These are phyloP conservation scores for Sanghuangporus sanghuang DNA, from an alignment of 1,284 basidiomycete species.

Conservation along the genomic window DNA sequence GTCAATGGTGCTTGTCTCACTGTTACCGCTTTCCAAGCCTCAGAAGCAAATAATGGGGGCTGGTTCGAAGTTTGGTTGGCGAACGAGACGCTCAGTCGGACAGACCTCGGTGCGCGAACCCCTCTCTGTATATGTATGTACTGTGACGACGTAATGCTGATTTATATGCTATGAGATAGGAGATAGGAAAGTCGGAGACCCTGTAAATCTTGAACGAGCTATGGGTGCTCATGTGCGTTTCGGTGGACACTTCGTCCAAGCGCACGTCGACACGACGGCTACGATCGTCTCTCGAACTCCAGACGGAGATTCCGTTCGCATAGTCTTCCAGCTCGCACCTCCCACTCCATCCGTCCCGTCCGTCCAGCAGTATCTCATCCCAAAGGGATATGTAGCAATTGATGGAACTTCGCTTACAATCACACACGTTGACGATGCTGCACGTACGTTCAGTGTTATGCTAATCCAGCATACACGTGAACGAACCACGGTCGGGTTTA, in stretches of 20 bases:
- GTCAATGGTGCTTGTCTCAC: slow-evolving; percentile 83
- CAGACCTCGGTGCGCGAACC: slow-evolving; percentile 72
- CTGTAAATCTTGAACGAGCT: slow-evolving; percentile 91
- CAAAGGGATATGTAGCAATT: slow-evolving; percentile 95
- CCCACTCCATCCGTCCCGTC: slow-evolving; percentile 56
- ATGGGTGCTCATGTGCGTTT: slow-evolving; percentile 91
- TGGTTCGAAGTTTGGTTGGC: slow-evolving; percentile 94
- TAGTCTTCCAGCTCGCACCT: slow-evolving; percentile 73
- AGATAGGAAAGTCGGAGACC: slow-evolving; percentile 72
- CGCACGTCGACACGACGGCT: slow-evolving; percentile 90
- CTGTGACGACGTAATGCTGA: not conserved
- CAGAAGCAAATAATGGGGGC: slow-evolving; percentile 46
- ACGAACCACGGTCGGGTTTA: slow-evolving; percentile 79
- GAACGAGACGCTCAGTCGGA: slow-evolving; percentile 90
- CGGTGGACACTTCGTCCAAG: slow-evolving; percentile 98
- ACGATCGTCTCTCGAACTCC: slow-evolving; percentile 58
- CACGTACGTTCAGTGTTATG: slow-evolving; percentile 85
- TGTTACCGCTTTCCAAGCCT: slow-evolving; percentile 74
- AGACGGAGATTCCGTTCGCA: slow-evolving; percentile 87
- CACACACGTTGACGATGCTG: slow-evolving; percentile 73
- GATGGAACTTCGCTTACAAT: slow-evolving; percentile 94
- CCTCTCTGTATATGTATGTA: not conserved
- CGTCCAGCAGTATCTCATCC: slow-evolving; percentile 80
- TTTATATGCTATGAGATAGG: slow-evolving; percentile 38
- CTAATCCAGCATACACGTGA: slow-evolving; percentile 92